Evolutionary conservation across 805 yeast genomes (phyloP).

Genomic region (Nakazawaea laoshanensis): DNA sequence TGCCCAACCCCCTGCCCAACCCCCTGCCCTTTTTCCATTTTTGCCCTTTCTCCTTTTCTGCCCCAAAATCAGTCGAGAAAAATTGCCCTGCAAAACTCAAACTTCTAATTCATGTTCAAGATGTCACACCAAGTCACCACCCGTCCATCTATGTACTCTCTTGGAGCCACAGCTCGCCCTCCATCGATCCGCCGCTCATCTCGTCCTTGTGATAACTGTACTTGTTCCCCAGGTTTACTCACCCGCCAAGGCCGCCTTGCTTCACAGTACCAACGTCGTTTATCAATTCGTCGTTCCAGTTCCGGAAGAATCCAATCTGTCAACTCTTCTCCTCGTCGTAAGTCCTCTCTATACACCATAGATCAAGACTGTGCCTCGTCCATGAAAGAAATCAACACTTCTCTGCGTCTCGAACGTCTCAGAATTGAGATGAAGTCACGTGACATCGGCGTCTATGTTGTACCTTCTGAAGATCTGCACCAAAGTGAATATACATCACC

Average conservation of each 20-base stretch:
- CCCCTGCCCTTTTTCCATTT: too few relatives aligned
- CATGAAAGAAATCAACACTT: conserved; percentile 43
- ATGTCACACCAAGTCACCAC: conserved; percentile 10
- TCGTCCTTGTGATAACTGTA: conserved; percentile 63
- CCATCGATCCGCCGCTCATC: conserved; percentile 16
- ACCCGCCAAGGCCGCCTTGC: conserved; percentile 60
- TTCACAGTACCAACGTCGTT: conserved; percentile 28
- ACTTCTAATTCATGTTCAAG: too few relatives aligned
- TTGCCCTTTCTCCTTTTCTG: too few relatives aligned
- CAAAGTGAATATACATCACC: conserved; percentile 53
- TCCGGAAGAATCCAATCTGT: conserved; percentile 21
- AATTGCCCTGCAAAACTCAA: too few relatives aligned
- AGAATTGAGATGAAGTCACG: conserved; percentile 56
- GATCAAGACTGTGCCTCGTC: conserved; percentile 10
- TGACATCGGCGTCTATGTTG: conserved; percentile 60
- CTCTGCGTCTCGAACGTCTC: conserved; percentile 48
- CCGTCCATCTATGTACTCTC: conserved; percentile 13
- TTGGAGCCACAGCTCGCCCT: conserved; percentile 1
- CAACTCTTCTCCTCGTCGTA: conserved; percentile 19
- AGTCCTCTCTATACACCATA: conserved; percentile 11
- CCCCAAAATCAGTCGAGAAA: too few relatives aligned
- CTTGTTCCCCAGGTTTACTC: conserved; percentile 76
- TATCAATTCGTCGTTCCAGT: conserved; percentile 18
- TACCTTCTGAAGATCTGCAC: conserved; percentile 56
- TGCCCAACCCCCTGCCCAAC: too few relatives aligned